Evolutionary conservation across 225 moss, liverwort and hornwort species (phyloP).

Genomic region (Ulota crispa): DNA sequence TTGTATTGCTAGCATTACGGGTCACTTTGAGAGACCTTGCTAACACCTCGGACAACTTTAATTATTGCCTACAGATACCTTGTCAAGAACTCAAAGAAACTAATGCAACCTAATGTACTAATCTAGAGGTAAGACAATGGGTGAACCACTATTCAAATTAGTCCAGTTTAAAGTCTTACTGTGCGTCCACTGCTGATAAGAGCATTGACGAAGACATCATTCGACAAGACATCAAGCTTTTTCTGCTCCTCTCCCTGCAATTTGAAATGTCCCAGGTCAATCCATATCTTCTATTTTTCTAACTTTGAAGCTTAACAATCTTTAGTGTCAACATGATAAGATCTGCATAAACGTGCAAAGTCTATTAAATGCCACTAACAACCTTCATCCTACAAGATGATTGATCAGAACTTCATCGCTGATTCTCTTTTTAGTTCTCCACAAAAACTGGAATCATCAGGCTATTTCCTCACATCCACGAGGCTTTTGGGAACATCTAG

Average conservation of each 20-base stretch:
- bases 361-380: neutral
- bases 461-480: neutral
- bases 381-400: neutral
- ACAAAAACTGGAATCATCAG: neutral
- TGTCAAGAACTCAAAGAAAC: neutral
- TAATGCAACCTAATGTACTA: neutral
- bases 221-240: slow-evolving; percentile 94
- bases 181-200: slow-evolving; percentile 95
- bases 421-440: neutral
- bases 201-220: slow-evolving; percentile 95
- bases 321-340: neutral
- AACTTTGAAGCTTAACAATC: neutral
- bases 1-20: neutral
- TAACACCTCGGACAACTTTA: neutral
- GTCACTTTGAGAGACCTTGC: slow-evolving; percentile 2
- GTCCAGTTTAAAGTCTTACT: slow-evolving; percentile 43
- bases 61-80: neutral
- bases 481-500: neutral
- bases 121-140: neutral
- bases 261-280: slow-evolving; percentile 10
- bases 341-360: neutral
- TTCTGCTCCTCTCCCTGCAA: slow-evolving; percentile 98
- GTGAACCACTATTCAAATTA: neutral
- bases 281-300: neutral
- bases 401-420: neutral